Base-by-base conservation (phyloP, 805 yeast genomes). In the Allodekkera sacchari region DNA sequence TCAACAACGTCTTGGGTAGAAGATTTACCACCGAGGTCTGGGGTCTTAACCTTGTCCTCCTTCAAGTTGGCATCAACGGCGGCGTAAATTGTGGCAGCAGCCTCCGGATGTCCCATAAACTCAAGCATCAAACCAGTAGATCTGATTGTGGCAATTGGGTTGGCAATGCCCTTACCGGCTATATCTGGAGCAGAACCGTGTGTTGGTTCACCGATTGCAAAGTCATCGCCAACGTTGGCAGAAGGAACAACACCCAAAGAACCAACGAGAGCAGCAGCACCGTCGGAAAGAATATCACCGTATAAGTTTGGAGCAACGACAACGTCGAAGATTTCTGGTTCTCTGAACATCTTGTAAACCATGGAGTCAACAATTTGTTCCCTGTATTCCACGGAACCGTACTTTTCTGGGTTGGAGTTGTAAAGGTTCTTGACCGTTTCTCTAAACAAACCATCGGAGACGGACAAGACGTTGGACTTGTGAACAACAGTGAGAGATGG, bases 141-240 rank as follows among this genome's bases (percentile, higher is more conserved):
- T 66, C 98, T 80, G 56, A 92, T 89, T 31, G 98, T 92, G 35
- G 98, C 98, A 52, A 92, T 78, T 44, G 98, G 98, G 72, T 89
- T 89, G 32, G 96, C 74, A 48, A 85, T 83, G 50, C 92, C 92
- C 61, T 72, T 78, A 48, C 98, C 98, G 57, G 88, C 95, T 45
- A 92, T 92, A 59, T 92, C 98, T 35, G 98, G 98, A 34, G 98
- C 98, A 35, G 95, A 83, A 40, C 98, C 98, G 64, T 92, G 98
- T 57, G 96, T 88, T 55, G 98, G 98, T 66, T 92, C 98, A 57
- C 98, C 98, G 55, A 92, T 85, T 42, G 94, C 96, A 55, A 92
- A 89, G 56, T 70, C 63, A 55, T 87, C 95, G 52, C 98, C 98
- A 42, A 92, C 98, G 53, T 92, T 92, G 39, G 97, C 97, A 33